Evolutionary conservation across 2,329 filamentous ascomycete species (phyloP).

Genomic region (Aaosphaeria pasadenensis): DNA sequence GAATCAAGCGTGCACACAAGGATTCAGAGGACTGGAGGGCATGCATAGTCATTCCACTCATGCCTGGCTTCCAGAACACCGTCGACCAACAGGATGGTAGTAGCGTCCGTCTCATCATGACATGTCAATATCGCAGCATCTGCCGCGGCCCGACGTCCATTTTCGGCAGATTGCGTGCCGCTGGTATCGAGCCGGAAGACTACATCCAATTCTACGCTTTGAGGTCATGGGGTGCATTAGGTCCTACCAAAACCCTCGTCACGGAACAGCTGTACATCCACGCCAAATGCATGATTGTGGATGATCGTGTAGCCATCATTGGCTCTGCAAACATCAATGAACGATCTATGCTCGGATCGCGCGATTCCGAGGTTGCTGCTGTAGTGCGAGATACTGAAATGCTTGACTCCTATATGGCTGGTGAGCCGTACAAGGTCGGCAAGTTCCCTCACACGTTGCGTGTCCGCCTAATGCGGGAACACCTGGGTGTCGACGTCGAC

Average conservation of each 20-base stretch:
- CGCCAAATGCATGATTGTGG: slow-evolving; percentile 93
- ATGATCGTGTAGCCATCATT: slow-evolving; percentile 89
- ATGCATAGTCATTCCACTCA: slow-evolving; percentile 85
- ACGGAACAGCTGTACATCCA: slow-evolving; percentile 98
- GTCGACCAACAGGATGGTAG: slow-evolving; percentile 93
- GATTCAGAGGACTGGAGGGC: slow-evolving; percentile 89
- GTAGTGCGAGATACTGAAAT: slow-evolving; percentile 91
- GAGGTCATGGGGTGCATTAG: slow-evolving; percentile 88
- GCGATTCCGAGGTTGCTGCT: slow-evolving; percentile 89
- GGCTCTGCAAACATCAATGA: slow-evolving; percentile 99
- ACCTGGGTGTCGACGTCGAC: slow-evolving; percentile 93
- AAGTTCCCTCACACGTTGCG: slow-evolving; percentile 91
- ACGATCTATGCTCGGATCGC: slow-evolving; percentile 85
- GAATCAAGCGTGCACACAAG: slow-evolving; percentile 78
- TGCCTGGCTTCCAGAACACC: slow-evolving; percentile 98
- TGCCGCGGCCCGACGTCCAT: slow-evolving; percentile 90
- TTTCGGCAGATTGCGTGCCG: slow-evolving; percentile 76
- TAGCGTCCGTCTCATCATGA: slow-evolving; percentile 91
- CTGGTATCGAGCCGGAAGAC: slow-evolving; percentile 86
- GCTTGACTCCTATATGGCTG: slow-evolving; percentile 88
- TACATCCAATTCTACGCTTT: slow-evolving; percentile 95
- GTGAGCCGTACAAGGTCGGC: slow-evolving; percentile 82
- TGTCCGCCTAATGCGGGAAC: slow-evolving; percentile 92
- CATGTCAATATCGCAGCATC: slow-evolving; percentile 95
- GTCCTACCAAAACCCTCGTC: slow-evolving; percentile 74